Conservation (phyloP, 768 basidiomycete species). For the Pluteus cervinus region DNA sequence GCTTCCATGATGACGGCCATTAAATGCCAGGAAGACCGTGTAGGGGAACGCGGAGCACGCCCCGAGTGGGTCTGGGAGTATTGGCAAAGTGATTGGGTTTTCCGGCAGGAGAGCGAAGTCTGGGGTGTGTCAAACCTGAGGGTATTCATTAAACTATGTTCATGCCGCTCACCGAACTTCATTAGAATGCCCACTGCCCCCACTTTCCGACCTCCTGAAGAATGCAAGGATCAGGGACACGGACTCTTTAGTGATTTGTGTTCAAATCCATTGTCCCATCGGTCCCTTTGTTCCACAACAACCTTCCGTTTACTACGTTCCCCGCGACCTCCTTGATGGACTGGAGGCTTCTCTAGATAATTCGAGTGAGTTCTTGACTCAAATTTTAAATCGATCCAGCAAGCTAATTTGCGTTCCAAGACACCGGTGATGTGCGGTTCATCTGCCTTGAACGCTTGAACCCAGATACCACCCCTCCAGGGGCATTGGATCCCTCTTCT, state of each 20-base stretch:
- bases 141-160: background rate
- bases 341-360: conserved; percentile 71
- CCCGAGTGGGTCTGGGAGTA: conserved; percentile 71
- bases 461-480: conserved; percentile 19
- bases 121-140: conserved; percentile 52
- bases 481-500: conserved; percentile 21
- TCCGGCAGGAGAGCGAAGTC: conserved; percentile 65
- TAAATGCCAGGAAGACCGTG: conserved; percentile 54
- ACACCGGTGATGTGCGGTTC: conserved; percentile 75
- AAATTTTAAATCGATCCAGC: background rate
- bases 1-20: conserved; percentile 72
- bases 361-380: conserved; percentile 39
- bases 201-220: conserved; percentile 53
- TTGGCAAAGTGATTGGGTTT: conserved; percentile 68
- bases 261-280: conserved; percentile 64
- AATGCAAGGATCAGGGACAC: conserved; percentile 51
- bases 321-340: conserved; percentile 60
- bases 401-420: conserved; percentile 19
- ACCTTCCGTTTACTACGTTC: conserved; percentile 59
- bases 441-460: conserved; percentile 56
- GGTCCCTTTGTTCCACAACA: conserved; percentile 60
- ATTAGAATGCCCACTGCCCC: conserved; percentile 58
- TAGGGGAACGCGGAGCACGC: conserved; percentile 57
- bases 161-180: conserved; percentile 1
- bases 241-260: conserved; percentile 67